Conservation (phyloP, 2,329 filamentous ascomycete genomes). For the Colletotrichum endophyticum region DNA sequence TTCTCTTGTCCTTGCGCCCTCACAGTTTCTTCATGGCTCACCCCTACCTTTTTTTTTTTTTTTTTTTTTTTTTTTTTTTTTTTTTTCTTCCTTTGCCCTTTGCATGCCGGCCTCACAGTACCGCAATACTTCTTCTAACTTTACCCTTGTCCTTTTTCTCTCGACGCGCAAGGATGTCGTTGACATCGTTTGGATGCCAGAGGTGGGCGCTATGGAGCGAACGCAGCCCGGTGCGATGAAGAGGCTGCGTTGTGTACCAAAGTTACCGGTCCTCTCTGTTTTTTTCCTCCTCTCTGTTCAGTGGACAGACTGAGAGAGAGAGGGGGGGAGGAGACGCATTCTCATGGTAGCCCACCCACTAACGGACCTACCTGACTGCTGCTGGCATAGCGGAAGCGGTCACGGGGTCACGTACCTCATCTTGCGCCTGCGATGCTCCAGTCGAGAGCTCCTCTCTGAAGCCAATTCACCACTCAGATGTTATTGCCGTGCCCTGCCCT, state of each 20-base stretch:
- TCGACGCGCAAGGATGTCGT: neutral
- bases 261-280: neutral
- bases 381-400: neutral
- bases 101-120: neutral
- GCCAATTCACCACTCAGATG: neutral
- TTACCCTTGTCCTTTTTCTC: neutral
- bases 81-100: neutral
- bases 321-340: neutral
- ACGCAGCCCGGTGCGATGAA: neutral
- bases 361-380: neutral
- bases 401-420: neutral
- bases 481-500: neutral
- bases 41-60: neutral
- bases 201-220: neutral
- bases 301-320: neutral
- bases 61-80: neutral
- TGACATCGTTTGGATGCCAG: constrained; percentile 5
- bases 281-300: too few species aligned
- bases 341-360: neutral
- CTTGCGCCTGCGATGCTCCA: neutral
- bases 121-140: neutral
- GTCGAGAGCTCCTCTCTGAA: neutral
- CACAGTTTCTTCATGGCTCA: neutral
- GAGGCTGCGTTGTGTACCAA: neutral
- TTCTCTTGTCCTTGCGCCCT: neutral